Evolutionary conservation across 1,139 yeast species (phyloP), one percentile per base, ranked within the genome.

Genomic region (Scheffersomyces titani): DNA sequence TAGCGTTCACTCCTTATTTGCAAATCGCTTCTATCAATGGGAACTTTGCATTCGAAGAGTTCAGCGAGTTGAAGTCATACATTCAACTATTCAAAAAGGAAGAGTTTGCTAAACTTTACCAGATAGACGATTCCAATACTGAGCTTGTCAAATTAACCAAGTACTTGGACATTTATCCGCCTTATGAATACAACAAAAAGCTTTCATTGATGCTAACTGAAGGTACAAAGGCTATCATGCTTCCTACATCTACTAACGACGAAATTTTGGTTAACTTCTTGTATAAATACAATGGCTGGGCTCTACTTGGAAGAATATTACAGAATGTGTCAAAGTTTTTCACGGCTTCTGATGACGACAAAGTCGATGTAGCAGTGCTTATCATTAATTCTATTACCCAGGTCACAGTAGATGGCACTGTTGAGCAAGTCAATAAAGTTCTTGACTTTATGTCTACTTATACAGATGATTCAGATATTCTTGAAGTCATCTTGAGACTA

Each of bases 211-310:
- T 78, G 9, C 70, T 84, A 52, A 68, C 71, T 19, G 68, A 68
- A n/a, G 87, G 88, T 3, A 89, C 97, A 0, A 83, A 80, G 58
- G 98, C 94, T 2, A 88, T 88, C 62, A 72, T 90, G 1, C 71
- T 91, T 44, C 85, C 90, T 1, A 71, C 84, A 2, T 66, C 77
- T 2, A 67, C 67, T 18, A 70, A 72, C 3, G 74, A 74, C 44
- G 78, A 75, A 45, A 80, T 86, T 5, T 78, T 90, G 49, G 89
- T 89, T 0, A 82, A 92, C 40, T 92, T 94, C 75, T 75, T 88
- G 50, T 85, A 89, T 68, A 80, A 82, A 5, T 92, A 87, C 67
- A 90, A 87, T 67, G 98, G 98, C 0, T 92, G 98, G 97, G 84
- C 96, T 0, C 76, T 90, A 49, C 65, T 93, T 45, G 98, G 98